Evolutionary conservation across 2,329 filamentous ascomycete species (phyloP).

Genomic region (Paracorniculantispora psalliotae): DNA sequence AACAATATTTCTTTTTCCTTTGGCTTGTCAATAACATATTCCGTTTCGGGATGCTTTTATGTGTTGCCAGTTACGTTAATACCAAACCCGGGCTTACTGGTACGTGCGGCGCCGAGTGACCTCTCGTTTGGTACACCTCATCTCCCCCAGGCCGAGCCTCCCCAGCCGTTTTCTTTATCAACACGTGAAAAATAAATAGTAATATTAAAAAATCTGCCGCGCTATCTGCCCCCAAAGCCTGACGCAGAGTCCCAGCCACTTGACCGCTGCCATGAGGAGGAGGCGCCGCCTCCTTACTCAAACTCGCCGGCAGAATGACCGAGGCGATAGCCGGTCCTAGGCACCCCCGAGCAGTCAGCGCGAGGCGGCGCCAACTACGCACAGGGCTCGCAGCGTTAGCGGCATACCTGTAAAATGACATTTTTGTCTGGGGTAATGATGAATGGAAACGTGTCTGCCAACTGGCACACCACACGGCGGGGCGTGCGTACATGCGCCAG

Average conservation of each 20-base stretch:
- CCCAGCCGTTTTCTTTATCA: not conserved
- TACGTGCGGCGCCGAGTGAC: not conserved
- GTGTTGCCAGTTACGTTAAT: too few species aligned
- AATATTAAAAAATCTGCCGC: not conserved
- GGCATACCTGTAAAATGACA: not conserved
- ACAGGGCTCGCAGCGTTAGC: not conserved
- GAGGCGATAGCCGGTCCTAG: not conserved
- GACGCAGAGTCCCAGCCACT: not conserved
- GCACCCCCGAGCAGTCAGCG: not conserved
- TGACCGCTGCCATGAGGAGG: not conserved
- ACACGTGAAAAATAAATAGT: not conserved
- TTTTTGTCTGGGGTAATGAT: not conserved
- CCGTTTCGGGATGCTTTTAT: too few species aligned
- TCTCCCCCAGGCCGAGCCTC: not conserved
- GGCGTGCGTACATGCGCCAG: too few species aligned
- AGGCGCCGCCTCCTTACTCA: not conserved
- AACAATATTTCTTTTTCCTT: too few species aligned
- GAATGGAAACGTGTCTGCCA: not conserved
- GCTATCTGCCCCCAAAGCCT: not conserved
- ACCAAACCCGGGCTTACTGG: not conserved
- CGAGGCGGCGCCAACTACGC: not conserved
- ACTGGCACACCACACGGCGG: too few species aligned
- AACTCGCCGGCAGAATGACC: not conserved
- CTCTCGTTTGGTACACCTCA: not conserved
- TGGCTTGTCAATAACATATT: too few species aligned